Evolutionary conservation across 352 stramenopile genomes (phyloP).

Genomic region (Phytophthora megakarya): DNA sequence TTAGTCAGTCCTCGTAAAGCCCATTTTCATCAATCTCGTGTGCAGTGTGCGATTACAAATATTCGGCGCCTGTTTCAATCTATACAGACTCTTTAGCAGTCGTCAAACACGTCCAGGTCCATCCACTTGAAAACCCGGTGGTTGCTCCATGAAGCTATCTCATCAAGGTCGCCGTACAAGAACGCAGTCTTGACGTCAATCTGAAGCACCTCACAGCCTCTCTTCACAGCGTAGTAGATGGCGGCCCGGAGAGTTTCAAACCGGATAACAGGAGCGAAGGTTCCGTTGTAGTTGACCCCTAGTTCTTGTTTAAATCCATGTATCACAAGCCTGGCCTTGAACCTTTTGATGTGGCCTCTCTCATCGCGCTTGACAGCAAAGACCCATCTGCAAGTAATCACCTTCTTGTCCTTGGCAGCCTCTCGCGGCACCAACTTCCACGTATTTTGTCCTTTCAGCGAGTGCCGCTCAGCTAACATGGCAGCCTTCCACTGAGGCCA

Average conservation of each 20-base stretch:
- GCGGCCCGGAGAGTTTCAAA: constrained; percentile 22
- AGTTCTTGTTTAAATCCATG: too few species aligned
- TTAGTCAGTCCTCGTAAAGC: constrained; percentile 3
- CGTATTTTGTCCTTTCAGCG: too few species aligned
- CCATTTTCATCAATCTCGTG: neutral
- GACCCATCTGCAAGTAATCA: too few species aligned
- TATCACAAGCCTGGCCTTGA: too few species aligned
- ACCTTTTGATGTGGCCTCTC: too few species aligned
- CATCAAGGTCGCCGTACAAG: constrained; percentile 6
- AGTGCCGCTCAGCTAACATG: too few species aligned
- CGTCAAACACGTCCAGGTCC: constrained; percentile 1
- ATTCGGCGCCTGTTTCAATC: constrained; percentile 18
- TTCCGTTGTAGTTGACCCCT: constrained; percentile 11
- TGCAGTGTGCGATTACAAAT: constrained; percentile 25
- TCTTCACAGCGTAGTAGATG: neutral
- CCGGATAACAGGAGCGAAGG: constrained; percentile 22
- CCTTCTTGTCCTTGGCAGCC: too few species aligned
- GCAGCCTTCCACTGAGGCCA: too few species aligned
- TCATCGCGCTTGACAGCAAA: too few species aligned
- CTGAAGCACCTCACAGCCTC: constrained; percentile 2
- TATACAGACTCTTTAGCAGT: constrained; percentile 17
- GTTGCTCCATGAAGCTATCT: constrained; percentile 28
- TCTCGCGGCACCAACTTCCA: too few species aligned
- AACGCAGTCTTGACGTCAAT: constrained; percentile 12
- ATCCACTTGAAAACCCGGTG: constrained; percentile 7